Evolutionary conservation across 202 grass and related monocot genomes (phyloP), one percentile per base, ranked within the genome.

Genomic region (Dendrocalamus latiflorus): DNA sequence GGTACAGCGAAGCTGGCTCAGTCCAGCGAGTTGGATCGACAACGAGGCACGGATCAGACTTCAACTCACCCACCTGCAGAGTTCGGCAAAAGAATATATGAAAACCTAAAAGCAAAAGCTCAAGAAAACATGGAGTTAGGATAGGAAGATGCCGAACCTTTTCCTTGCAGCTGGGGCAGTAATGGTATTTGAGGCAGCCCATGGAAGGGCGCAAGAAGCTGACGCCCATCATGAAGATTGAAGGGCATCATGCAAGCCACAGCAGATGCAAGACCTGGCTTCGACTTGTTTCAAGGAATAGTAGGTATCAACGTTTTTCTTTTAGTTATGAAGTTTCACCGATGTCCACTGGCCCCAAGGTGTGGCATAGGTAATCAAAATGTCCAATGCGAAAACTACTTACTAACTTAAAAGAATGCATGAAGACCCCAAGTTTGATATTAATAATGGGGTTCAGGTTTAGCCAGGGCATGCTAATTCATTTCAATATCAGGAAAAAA

Each of bases 161-260:
- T 84, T 94, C 85, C 14, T 87, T 83, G 9, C 96, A 99, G 80
- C 83, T 90, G 30, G 96, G 93, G 87, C 93, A 95, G 68, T 91
- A 94, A 65, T 99, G 96, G 50, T 93, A 89, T 58, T 99, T 99
- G 45, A 99, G 92, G 80, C 96, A 95, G 61, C 94, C 93, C 91
- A 92, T 95, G 24, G 89, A 90, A 28, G 93, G 93, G 82, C 93
- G 92, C 34, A 95, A 81, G 87, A 99, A 95, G 89, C 93, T 94
- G 59, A 95, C 41, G 1, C 96, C 96, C 83, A 99, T 73, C 77
- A 95, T n/a, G n/a, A n/a, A n/a, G n/a, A n/a, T n/a, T 90, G 83
- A 99, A 94, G 25, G 96, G 93, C 93, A 95, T 92, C 85, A 94
- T 92, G 86, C 96, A 99, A 72, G 91, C 96, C 69, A 99, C 91